phyloP scores from a whole-genome alignment of 202 grass and related monocot species.

The Elaeis oleifera region DNA sequence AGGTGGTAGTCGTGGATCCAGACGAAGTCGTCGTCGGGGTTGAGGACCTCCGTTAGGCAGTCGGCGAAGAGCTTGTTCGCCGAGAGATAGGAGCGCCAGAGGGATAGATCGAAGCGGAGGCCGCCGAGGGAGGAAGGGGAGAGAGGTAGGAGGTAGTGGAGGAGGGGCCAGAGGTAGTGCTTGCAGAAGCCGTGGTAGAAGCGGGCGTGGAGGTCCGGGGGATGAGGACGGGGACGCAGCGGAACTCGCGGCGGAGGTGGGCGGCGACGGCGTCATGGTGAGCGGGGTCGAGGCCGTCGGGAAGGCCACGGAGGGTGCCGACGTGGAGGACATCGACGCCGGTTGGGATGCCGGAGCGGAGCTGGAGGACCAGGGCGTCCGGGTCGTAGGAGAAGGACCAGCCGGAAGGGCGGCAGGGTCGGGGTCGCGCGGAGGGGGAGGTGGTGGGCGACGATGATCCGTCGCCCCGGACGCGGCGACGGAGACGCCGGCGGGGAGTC shows the following conservation, averaged over 20 bases:
- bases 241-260: constrained; percentile 47
- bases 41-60: constrained; percentile 74
- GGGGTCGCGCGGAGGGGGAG: constrained; percentile 48
- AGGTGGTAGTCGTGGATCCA: constrained; percentile 99
- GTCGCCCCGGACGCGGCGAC: constrained; percentile 16
- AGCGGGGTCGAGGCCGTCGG: constrained; percentile 21
- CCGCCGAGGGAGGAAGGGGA: constrained; percentile 54
- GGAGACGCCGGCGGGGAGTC: constrained; percentile 29
- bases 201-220: constrained; percentile 55
- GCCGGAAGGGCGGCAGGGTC: constrained; percentile 49
- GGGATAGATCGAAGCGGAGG: constrained; percentile 66
- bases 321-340: constrained; percentile 48
- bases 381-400: constrained; percentile 49
- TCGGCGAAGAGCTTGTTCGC: constrained; percentile 88
- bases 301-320: constrained; percentile 43
- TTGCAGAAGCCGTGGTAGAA: constrained; percentile 97
- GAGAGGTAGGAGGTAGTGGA: constrained; percentile 89
- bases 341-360: constrained; percentile 53
- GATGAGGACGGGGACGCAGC: constrained; percentile 70
- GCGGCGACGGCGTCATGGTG: constrained; percentile 52
- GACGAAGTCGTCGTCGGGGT: constrained; percentile 77
- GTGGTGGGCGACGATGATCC: constrained; percentile 77
- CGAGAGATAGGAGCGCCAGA: constrained; percentile 92
- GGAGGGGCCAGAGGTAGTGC: constrained; percentile 98
- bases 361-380: constrained; percentile 59